phyloP scores from a whole-genome alignment of 805 yeast genomes.

The Debaryomyces prosopidis region DNA sequence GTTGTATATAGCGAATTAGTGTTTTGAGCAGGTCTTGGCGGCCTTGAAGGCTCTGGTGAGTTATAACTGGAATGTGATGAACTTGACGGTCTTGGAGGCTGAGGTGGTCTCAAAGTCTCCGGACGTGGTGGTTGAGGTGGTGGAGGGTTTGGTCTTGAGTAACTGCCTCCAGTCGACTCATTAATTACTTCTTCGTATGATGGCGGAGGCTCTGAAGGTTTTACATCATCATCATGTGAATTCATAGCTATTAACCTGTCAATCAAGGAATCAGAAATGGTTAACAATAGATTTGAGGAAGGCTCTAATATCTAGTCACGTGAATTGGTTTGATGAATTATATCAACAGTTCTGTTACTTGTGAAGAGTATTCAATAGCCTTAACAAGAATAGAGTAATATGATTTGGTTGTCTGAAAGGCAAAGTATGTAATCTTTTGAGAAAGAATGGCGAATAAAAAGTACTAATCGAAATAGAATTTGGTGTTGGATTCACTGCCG shows the following conservation, averaged over 20 bases:
- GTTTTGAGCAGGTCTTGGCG: conserved; percentile 7
- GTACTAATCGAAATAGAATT: conserved; percentile 53
- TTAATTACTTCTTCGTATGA: conserved; percentile 48
- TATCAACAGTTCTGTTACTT: too few relatives aligned
- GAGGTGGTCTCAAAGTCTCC: conserved; percentile 11
- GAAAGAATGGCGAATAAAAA: neutral
- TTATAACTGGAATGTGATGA: neutral
- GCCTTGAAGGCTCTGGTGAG: conserved; percentile 8
- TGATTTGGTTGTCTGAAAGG: conserved; percentile 75
- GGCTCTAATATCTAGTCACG: too few relatives aligned
- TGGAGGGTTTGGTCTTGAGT: conserved; percentile 4
- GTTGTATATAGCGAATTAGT: conserved; percentile 6
- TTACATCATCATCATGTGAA: conserved; percentile 6
- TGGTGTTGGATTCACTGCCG: conserved; percentile 91
- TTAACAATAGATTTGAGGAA: too few relatives aligned
- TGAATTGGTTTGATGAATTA: too few relatives aligned
- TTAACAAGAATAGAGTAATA: conserved; percentile 9
- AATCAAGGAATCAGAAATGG: too few relatives aligned
- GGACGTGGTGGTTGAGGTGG: conserved; percentile 9
- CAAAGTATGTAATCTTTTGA: conserved; percentile 56
- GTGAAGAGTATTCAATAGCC: too few relatives aligned
- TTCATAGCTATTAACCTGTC: neutral
- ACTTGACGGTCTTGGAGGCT: conserved; percentile 9
- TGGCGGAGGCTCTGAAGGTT: conserved; percentile 39
- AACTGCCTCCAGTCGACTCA: conserved; percentile 11